A percentile compares a stretch with the other conserved stretches of the same genome.
phyloP scores from a whole-genome alignment of 495 filamentous ascomycete genomes.

The Hypoxylon lenormandii region DNA sequence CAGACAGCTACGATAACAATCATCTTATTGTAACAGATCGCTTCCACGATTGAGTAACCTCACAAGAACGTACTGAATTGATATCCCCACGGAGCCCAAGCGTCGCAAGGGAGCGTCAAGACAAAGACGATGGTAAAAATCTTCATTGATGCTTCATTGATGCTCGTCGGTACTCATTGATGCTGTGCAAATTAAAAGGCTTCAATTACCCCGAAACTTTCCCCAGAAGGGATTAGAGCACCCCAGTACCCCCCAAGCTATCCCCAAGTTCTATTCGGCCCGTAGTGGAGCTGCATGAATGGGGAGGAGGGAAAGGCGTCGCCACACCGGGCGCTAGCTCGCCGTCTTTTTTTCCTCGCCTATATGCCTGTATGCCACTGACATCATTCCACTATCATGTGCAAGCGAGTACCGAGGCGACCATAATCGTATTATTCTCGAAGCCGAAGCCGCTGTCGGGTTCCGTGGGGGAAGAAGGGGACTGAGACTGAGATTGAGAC shows the following conservation, averaged over 20 bases:
- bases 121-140: background rate
- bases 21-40: too few species aligned
- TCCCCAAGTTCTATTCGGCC: conserved; percentile 47
- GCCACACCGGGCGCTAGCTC: conserved; percentile 2
- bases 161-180: too few species aligned
- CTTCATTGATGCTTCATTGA: too few species aligned
- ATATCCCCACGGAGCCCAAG: too few species aligned
- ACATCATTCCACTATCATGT: conserved; percentile 45
- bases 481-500: conserved; percentile 14
- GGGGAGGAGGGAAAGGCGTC: conserved; percentile 26
- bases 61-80: too few species aligned
- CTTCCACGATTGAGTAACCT: too few species aligned
- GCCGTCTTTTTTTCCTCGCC: conserved; percentile 1
- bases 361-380: conserved; percentile 33
- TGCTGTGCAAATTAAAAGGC: background rate
- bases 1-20: too few species aligned
- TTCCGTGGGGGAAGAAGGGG: conserved; percentile 1
- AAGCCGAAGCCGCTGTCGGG: conserved; percentile 15
- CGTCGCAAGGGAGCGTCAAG: too few species aligned
- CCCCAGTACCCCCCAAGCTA: conserved; percentile 43
- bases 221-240: conserved; percentile 23
- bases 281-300: conserved; percentile 38
- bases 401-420: conserved; percentile 27
- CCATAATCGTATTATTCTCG: conserved; percentile 14
- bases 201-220: conserved; percentile 42